Conservation (phyloP, 441 rosid species). For the Daphne laureola region DNA sequence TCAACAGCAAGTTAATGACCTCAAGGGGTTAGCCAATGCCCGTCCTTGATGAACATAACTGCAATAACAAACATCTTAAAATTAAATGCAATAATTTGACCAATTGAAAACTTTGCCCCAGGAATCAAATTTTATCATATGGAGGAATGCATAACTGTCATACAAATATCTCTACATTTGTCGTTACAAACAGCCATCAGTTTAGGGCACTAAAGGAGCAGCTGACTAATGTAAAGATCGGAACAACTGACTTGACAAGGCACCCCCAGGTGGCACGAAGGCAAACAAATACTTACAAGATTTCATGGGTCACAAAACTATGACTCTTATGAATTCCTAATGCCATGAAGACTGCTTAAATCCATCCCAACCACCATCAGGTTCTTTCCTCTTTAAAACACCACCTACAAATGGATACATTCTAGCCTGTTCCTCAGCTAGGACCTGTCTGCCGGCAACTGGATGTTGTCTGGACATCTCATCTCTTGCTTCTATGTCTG, state of each 20-base stretch:
- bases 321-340: conserved; percentile 24
- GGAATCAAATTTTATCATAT: neutral
- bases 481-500: conserved; percentile 46
- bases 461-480: conserved; percentile 35
- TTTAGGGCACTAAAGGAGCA: neutral
- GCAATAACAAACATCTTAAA: too few species aligned
- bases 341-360: conserved; percentile 59
- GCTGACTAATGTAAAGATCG: neutral
- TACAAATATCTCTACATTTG: neutral
- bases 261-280: neutral
- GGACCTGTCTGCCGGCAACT: conserved; percentile 29
- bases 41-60: conserved; percentile 27
- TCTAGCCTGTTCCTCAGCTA: conserved; percentile 52
- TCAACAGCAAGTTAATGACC: conserved; percentile 23
- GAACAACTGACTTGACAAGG: neutral
- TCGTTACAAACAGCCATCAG: neutral
- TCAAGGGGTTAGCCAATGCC: conserved; percentile 27
- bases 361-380: conserved; percentile 76
- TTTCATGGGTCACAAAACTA: conserved; percentile 26
- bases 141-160: neutral
- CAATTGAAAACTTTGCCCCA: too few species aligned
- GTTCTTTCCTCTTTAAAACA: conserved; percentile 56
- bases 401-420: conserved; percentile 48
- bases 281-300: conserved; percentile 35
- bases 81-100: too few species aligned